Conservation (phyloP, 2,329 filamentous ascomycete species). For the Ophiostoma novo-ulmi region DNA sequence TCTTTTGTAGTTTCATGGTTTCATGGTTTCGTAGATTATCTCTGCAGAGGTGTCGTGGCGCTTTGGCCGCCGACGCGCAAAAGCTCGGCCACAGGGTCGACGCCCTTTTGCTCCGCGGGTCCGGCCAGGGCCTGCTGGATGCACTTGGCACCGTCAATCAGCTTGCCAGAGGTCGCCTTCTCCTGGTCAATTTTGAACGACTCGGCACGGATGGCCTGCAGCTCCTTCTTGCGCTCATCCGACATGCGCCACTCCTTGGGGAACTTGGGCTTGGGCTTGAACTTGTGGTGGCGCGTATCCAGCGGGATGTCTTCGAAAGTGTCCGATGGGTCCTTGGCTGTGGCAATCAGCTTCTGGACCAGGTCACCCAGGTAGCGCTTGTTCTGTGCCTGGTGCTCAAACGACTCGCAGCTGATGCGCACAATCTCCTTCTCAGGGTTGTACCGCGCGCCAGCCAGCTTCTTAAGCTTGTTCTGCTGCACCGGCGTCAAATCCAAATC, state of each 20-base stretch:
- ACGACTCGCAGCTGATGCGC: constrained; percentile 87
- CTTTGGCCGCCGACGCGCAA: not conserved
- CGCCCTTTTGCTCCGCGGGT: not conserved
- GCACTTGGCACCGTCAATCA: constrained; percentile 54
- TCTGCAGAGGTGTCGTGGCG: not conserved
- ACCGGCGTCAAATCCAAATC: constrained; percentile 65
- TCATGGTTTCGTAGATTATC: not conserved
- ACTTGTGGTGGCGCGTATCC: constrained; percentile 77
- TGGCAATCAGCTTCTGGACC: constrained; percentile 64
- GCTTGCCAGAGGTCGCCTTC: constrained; percentile 47
- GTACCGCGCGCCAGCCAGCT: constrained; percentile 79
- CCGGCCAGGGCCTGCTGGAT: constrained; percentile 41
- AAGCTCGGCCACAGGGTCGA: constrained; percentile 26
- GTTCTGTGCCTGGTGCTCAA: constrained; percentile 86
- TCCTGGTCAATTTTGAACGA: constrained; percentile 50
- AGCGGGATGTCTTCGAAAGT: constrained; percentile 85
- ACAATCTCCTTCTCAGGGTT: constrained; percentile 77
- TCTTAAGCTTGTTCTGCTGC: constrained; percentile 76
- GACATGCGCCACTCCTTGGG: constrained; percentile 81
- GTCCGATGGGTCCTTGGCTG: constrained; percentile 73
- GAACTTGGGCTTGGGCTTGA: constrained; percentile 63
- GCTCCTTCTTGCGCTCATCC: constrained; percentile 57
- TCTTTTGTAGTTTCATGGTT: not conserved
- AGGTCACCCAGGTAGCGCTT: constrained; percentile 87
- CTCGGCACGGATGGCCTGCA: constrained; percentile 57